A percentile compares a stretch with the other conserved stretches of the same genome.
These are phyloP conservation scores for Talaromyces sp. DNA, from an alignment of 2,329 filamentous ascomycete genomes.

Conservation along the genomic window DNA sequence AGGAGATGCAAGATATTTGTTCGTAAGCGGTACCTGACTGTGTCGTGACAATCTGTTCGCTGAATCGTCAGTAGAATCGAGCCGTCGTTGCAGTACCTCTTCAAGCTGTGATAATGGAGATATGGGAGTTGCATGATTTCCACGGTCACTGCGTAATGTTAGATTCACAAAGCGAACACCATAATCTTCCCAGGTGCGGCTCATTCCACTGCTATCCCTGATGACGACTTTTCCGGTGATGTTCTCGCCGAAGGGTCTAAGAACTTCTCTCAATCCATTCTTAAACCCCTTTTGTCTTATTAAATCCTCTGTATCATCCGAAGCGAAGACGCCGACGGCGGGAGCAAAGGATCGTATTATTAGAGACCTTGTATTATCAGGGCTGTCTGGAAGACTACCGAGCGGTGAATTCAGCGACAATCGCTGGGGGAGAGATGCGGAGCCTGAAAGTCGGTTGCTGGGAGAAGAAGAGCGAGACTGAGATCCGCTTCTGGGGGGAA, in stretches of 20 bases:
- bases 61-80: constrained; percentile 68
- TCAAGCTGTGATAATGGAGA: constrained; percentile 62
- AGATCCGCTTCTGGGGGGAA: constrained; percentile 54
- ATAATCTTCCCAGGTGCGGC: constrained; percentile 82
- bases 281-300: constrained; percentile 79
- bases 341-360: constrained; percentile 85
- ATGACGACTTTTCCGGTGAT: constrained; percentile 85
- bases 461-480: constrained; percentile 67
- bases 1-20: constrained; percentile 57
- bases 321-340: constrained; percentile 82
- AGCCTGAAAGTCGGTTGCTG: constrained; percentile 57
- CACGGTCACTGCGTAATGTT: constrained; percentile 45
- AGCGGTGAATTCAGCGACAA: constrained; percentile 47
- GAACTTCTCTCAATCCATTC: constrained; percentile 75
- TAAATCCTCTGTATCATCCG: constrained; percentile 77
- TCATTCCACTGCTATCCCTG: constrained; percentile 82
- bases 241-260: constrained; percentile 86
- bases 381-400: constrained; percentile 52
- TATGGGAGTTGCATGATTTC: constrained; percentile 33
- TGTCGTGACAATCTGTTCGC: constrained; percentile 28
- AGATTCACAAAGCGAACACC: constrained; percentile 79
- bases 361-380: constrained; percentile 59
- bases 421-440: constrained; percentile 48
- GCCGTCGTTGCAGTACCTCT: constrained; percentile 72
- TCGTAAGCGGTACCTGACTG: constrained; percentile 28